Base-by-base conservation (phyloP, 2,329 filamentous ascomycete species). In the Orbilia javanica region DNA sequence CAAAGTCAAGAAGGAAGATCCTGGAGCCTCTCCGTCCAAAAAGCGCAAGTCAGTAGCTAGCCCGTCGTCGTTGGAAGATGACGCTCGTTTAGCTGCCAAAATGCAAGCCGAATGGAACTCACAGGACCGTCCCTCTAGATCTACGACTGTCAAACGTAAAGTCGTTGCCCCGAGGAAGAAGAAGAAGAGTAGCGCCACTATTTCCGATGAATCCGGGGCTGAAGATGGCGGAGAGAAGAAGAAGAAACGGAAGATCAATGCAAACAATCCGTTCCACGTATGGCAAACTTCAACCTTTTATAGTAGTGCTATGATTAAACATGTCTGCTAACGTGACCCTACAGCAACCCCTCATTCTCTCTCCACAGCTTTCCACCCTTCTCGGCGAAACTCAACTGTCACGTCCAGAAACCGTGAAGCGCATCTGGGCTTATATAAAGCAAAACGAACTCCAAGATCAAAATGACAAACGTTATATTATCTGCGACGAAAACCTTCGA, bases 381-480 rank as follows among this genome's bases (percentile, higher is more conserved):
- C 88, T 92, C 71, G 92, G 91, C 55, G 91, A 92, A 82, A 86
- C 88, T 13, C 89, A 88, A 85, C 89, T 99, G 22, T 97, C 96
- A 15, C 92, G 96, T 46, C 95, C 96, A 0, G 94, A 98, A 84
- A 95, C 95, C 0, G 96, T 99, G 82, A 98, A 98, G 87, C 92
- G 92, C 83, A 90, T 99, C 67, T 99, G 96, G 96, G 91, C 92
- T 79, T 94, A 99, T 83, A 97, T 99, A 85, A 97, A 96, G 82
- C 89, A 87, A 76, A 90, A 94, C 80, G 89, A 94, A 46, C 89
- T 99, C 4, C 96, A 99, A 84, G 94, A 98, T 81, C 95, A 94
- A 0, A 89, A 84, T 80, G 95, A 99, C 86, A 95, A 94, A 84
- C 92, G 96, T 22, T 93, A 97, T 81, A 99, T 99, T 80, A 87